Evolutionary conservation across 495 filamentous ascomycete species (phyloP).

Genomic region (Penicillium waksmanii): DNA sequence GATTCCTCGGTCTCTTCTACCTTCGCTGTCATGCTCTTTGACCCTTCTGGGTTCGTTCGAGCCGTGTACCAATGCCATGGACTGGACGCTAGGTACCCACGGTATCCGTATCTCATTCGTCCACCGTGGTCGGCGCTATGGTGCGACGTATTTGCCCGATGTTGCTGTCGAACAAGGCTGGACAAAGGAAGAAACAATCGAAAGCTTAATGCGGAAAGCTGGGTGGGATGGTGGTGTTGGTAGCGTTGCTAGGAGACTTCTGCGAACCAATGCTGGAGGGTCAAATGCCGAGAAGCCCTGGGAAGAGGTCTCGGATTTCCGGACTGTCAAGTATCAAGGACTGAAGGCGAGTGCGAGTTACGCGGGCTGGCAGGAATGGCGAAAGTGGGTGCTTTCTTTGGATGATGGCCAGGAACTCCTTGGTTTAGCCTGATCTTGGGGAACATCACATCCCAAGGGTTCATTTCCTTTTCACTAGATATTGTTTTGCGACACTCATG

Average conservation of each 20-base stretch:
- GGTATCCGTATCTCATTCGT: constrained; percentile 79
- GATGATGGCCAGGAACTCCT: constrained; percentile 38
- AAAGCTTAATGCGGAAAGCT: constrained; percentile 91
- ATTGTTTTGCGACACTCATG: not conserved
- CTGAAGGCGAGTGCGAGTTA: constrained; percentile 70
- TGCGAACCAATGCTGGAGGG: constrained; percentile 31
- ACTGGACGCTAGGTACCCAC: constrained; percentile 86
- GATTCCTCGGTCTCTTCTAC: constrained; percentile 67
- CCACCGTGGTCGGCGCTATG: constrained; percentile 62
- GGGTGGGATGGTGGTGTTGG: constrained; percentile 64
- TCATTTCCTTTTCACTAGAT: not conserved
- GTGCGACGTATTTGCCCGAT: constrained; percentile 88
- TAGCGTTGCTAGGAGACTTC: constrained; percentile 54
- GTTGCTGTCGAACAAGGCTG: constrained; percentile 92
- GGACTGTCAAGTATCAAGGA: constrained; percentile 80
- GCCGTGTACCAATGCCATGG: constrained; percentile 69
- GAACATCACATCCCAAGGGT: not conserved
- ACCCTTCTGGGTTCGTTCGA: constrained; percentile 81
- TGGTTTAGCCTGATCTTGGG: constrained; percentile 15
- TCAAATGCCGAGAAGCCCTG: constrained; percentile 51
- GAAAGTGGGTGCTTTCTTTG: constrained; percentile 65
- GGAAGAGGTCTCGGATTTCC: constrained; percentile 71
- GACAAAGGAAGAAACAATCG: constrained; percentile 90
- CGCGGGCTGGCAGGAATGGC: constrained; percentile 75
- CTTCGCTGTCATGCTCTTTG: constrained; percentile 67